Conservation (phyloP, 164 flowering plant species). For the Chimonanthus praecox region DNA sequence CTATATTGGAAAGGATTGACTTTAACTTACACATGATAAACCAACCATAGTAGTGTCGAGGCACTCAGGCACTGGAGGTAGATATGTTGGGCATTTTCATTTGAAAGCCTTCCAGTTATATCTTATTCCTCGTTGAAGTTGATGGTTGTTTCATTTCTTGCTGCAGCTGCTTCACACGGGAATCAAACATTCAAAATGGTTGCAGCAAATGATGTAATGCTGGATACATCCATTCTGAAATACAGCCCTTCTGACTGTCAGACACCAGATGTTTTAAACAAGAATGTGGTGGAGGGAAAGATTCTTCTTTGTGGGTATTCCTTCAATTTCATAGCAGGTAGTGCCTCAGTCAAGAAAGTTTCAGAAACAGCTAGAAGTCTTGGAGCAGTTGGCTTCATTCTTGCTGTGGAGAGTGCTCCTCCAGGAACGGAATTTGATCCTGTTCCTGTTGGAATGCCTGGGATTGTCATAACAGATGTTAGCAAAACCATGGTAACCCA, state of each 20-base stretch:
- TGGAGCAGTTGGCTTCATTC: constrained; percentile 90
- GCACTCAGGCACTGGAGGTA: neutral
- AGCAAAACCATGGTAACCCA: constrained; percentile 59
- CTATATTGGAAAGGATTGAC: neutral
- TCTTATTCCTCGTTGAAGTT: neutral
- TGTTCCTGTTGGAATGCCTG: constrained; percentile 80
- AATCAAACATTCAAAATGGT: constrained; percentile 66
- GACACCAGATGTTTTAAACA: constrained; percentile 74
- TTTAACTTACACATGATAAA: neutral
- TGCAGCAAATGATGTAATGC: constrained; percentile 84
- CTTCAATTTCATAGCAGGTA: constrained; percentile 78
- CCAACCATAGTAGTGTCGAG: neutral
- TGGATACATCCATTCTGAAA: constrained; percentile 66
- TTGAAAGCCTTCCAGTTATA: neutral
- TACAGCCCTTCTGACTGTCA: constrained; percentile 89
- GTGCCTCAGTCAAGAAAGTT: constrained; percentile 83
- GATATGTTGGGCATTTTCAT: neutral
- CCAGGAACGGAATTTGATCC: constrained; percentile 94
- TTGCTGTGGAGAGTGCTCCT: constrained; percentile 80
- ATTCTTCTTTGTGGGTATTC: constrained; percentile 97
- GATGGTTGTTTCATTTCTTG: constrained; percentile 4
- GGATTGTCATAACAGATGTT: constrained; percentile 76
- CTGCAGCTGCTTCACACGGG: constrained; percentile 65
- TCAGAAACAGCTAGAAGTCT: constrained; percentile 83
- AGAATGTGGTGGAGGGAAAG: constrained; percentile 74